Evolutionary conservation across 2,329 filamentous ascomycete genomes (phyloP).

Genomic region (Trichoderma sp.): DNA sequence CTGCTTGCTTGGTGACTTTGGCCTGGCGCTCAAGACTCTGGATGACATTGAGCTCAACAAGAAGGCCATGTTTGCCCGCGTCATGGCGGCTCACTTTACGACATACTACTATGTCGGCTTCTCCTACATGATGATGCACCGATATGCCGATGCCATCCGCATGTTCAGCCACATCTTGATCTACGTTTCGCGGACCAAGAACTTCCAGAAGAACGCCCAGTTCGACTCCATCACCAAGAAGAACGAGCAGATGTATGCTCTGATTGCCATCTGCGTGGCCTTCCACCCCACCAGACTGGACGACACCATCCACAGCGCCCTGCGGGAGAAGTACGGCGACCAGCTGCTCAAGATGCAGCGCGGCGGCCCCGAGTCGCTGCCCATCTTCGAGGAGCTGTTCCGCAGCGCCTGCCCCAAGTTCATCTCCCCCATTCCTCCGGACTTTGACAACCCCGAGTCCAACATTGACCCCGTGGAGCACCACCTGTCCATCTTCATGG

Average conservation of each 20-base stretch:
- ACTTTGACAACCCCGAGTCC: conserved; percentile 94
- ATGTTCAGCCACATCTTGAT: conserved; percentile 99
- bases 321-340: conserved; percentile 98
- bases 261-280: conserved; percentile 97
- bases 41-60: conserved; percentile 99
- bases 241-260: conserved; percentile 99
- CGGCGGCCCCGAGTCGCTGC: conserved; percentile 90
- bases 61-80: conserved; percentile 99
- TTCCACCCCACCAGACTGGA: conserved; percentile 97
- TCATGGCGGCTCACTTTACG: conserved; percentile 99
- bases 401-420: conserved; percentile 97
- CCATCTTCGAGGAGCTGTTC: conserved; percentile 98
- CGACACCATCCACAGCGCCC: conserved; percentile 97
- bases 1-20: conserved; percentile 95
- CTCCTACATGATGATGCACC: conserved; percentile 99
- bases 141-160: conserved; percentile 97
- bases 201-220: conserved; percentile 98
- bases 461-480: conserved; percentile 98
- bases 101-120: conserved; percentile 99
- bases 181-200: conserved; percentile 98
- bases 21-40: conserved; percentile 94
- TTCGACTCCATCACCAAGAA: conserved; percentile 99
- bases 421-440: conserved; percentile 93
- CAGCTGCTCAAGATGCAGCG: conserved; percentile 96
- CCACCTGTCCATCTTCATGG: conserved; percentile 97